Evolutionary conservation across 2,329 filamentous ascomycete species (phyloP).

Genomic region (Aspergillus calidoustus): DNA sequence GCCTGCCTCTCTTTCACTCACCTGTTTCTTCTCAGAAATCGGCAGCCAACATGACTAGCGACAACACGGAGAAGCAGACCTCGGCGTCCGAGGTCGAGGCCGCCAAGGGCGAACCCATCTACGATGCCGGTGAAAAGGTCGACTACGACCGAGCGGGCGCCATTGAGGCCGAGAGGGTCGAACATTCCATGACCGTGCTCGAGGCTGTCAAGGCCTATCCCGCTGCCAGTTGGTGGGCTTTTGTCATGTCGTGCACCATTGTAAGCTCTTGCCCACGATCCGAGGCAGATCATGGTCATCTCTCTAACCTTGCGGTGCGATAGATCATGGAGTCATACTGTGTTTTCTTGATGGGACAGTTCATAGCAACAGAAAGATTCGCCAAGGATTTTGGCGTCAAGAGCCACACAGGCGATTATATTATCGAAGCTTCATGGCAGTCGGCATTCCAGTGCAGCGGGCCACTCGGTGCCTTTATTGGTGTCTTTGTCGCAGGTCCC

Average conservation of each 20-base stretch:
- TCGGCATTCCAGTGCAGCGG: slow-evolving; percentile 61
- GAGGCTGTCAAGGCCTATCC: slow-evolving; percentile 58
- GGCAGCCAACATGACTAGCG: slow-evolving; percentile 36
- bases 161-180: slow-evolving; percentile 61
- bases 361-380: slow-evolving; percentile 59
- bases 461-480: slow-evolving; percentile 55
- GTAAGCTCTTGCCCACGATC: slow-evolving; percentile 43
- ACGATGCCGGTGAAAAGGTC: slow-evolving; percentile 45
- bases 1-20: slow-evolving; percentile 33
- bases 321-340: slow-evolving; percentile 70
- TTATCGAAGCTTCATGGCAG: slow-evolving; percentile 62
- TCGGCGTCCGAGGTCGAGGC: slow-evolving; percentile 36
- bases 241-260: slow-evolving; percentile 61
- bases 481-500: slow-evolving; percentile 56
- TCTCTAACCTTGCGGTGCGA: slow-evolving; percentile 25
- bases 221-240: slow-evolving; percentile 59
- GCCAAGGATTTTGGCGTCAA: slow-evolving; percentile 52
- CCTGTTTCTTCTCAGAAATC: slow-evolving; percentile 22
- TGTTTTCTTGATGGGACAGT: slow-evolving; percentile 65
- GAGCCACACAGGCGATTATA: slow-evolving; percentile 28
- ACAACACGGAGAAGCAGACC: slow-evolving; percentile 38
- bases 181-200: slow-evolving; percentile 53
- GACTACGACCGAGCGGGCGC: slow-evolving; percentile 57
- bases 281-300: slow-evolving; percentile 21
- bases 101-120: slow-evolving; percentile 32